A percentile compares a stretch with the other conserved stretches of the same genome.
Evolutionary conservation across 108 stramenopile species (phyloP).

Genomic region (Aureococcus anophagefferens): DNA sequence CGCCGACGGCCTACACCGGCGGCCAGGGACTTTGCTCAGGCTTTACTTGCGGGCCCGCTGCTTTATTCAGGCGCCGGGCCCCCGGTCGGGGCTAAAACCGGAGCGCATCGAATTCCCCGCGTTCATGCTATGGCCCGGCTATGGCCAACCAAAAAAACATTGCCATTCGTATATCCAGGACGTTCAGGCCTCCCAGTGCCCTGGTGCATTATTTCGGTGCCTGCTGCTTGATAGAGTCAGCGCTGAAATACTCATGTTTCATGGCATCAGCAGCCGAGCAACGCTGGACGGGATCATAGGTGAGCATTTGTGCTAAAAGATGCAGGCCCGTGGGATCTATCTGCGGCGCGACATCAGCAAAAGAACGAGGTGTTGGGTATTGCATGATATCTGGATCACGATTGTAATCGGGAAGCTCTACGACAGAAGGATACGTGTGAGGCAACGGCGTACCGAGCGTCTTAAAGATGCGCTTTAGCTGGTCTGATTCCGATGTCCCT

Average conservation of each 20-base stretch:
- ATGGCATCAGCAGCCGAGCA: background rate
- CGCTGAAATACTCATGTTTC: background rate
- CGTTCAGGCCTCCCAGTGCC: no score
- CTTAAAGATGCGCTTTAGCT: conserved; percentile 82
- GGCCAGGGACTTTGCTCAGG: no score
- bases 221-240: no score
- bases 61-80: no score
- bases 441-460: conserved; percentile 68
- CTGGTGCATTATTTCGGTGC: no score
- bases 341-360: background rate
- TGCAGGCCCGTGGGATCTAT: background rate
- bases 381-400: conserved; percentile 57
- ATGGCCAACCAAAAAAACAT: no score
- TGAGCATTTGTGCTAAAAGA: background rate
- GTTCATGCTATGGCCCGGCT: no score
- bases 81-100: no score
- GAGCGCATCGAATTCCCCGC: no score
- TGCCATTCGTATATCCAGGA: no score
- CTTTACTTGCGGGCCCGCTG: no score
- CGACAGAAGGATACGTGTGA: conserved; percentile 74
- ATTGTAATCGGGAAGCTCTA: conserved; percentile 76
- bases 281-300: background rate
- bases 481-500: conserved; percentile 78
- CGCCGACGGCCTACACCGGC: no score
- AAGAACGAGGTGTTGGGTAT: conserved; percentile 59